Evolutionary conservation across 306 rosid species (phyloP).

Genomic region (Delonix regia): DNA sequence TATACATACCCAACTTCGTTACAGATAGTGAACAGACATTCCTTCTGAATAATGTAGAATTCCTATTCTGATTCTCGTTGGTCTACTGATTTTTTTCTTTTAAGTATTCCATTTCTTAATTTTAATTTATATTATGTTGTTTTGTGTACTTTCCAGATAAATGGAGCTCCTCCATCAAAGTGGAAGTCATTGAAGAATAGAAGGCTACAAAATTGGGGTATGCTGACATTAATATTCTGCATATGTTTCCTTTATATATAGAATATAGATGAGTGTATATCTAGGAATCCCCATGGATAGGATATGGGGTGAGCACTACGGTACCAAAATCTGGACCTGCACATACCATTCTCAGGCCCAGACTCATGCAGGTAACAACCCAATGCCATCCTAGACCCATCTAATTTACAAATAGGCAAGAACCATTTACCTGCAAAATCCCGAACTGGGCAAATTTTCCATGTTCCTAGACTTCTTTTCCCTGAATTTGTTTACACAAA

Average conservation of each 20-base stretch:
- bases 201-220: conserved; percentile 97
- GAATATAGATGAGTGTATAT: not conserved
- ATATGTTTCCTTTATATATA: not conserved
- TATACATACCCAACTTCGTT: conserved; percentile 73
- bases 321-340: not conserved
- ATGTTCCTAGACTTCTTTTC: not conserved
- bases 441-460: not conserved
- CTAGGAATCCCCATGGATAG: not conserved
- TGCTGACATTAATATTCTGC: conserved; percentile 7
- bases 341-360: not conserved
- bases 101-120: not conserved
- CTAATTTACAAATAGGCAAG: not conserved
- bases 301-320: not conserved
- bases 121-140: too few species aligned
- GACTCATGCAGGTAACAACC: too few species aligned
- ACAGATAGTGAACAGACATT: conserved; percentile 47
- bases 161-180: conserved; percentile 69
- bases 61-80: conserved; percentile 1
- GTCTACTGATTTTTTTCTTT: not conserved
- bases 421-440: not conserved
- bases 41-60: conserved; percentile 63
- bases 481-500: not conserved
- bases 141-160: conserved; percentile 51
- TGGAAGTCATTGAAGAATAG: conserved; percentile 87
- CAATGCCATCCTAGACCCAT: not conserved